phyloP scores from a whole-genome alignment of 306 rosid species.

The Quillaja saponaria region DNA sequence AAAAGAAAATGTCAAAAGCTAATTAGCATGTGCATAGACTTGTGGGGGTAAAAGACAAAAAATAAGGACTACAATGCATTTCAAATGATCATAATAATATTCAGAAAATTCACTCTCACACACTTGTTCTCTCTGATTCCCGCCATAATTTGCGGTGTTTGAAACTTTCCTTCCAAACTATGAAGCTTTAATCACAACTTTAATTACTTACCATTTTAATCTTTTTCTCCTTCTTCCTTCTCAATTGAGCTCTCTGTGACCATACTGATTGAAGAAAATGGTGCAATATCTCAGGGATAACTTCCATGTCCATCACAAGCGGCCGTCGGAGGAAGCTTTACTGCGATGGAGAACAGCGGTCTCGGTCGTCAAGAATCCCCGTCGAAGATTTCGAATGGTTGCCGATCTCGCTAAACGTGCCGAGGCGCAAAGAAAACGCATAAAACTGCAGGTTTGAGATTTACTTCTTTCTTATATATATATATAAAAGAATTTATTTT shows the following conservation, averaged over 20 bases:
- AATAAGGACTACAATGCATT: neutral
- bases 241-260: neutral
- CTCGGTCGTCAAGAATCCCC: conserved; percentile 78
- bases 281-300: conserved; percentile 71
- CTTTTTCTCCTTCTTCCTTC: neutral
- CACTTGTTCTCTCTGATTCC: conserved; percentile 8
- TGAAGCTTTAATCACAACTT: neutral
- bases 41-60: no score
- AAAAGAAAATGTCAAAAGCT: no score
- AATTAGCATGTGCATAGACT: no score
- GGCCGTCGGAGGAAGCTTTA: conserved; percentile 57
- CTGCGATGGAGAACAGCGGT: conserved; percentile 88
- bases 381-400: conserved; percentile 88
- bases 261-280: conserved; percentile 18
- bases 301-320: conserved; percentile 61
- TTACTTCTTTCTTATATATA: neutral
- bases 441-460: conserved; percentile 56
- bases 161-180: conserved; percentile 16
- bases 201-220: no score
- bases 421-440: conserved; percentile 55
- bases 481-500: no score
- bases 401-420: conserved; percentile 91
- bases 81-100: no score
- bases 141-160: conserved; percentile 15
- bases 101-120: neutral